Conservation (phyloP, 2,329 filamentous ascomycete species). For the Pestalotiopsis fici region DNA sequence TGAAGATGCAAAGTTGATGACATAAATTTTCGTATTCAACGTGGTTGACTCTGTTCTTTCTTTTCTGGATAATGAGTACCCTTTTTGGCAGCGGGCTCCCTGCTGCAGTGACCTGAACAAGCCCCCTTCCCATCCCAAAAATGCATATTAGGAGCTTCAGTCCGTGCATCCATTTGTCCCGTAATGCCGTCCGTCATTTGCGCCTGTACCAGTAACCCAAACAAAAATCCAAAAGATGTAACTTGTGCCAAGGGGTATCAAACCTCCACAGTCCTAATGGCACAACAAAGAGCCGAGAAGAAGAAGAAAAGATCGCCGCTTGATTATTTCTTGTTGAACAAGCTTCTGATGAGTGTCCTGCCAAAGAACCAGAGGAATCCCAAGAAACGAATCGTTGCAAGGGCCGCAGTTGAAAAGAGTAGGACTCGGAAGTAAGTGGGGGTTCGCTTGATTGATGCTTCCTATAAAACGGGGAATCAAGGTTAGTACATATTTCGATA, state of each 20-base stretch:
- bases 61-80: too few relatives aligned
- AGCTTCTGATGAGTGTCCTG: constrained; percentile 94
- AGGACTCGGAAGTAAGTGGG: constrained; percentile 89
- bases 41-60: too few relatives aligned
- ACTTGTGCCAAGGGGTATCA: background rate
- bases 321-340: constrained; percentile 54
- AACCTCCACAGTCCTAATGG: background rate
- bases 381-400: constrained; percentile 85
- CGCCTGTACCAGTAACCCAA: background rate
- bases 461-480: constrained; percentile 44
- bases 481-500: constrained; percentile 6
- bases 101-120: too few relatives aligned
- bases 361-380: constrained; percentile 95
- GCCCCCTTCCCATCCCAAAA: too few relatives aligned
- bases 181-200: background rate
- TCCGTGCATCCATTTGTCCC: background rate
- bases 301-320: background rate
- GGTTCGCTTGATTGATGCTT: constrained; percentile 73
- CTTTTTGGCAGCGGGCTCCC: too few relatives aligned
- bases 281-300: background rate
- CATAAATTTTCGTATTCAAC: too few relatives aligned
- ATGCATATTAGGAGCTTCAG: background rate
- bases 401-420: constrained; percentile 81
- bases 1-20: too few relatives aligned
- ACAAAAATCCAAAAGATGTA: background rate